Base-by-base conservation (phyloP, 352 stramenopile genomes). In the Phytophthora fragariae region DNA sequence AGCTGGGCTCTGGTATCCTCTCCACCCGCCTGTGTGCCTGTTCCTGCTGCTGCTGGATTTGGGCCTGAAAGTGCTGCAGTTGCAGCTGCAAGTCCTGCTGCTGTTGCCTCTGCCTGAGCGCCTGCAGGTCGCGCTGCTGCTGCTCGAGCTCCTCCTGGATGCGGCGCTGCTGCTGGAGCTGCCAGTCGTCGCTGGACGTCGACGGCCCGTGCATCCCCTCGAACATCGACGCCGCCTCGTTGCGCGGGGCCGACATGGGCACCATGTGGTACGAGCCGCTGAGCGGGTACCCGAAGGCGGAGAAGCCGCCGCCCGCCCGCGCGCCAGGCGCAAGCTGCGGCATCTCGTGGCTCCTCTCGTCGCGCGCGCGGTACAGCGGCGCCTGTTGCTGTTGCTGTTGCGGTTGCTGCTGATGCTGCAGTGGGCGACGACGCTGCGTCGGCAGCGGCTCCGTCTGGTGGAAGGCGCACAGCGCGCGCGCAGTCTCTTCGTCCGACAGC, bases 401-500 rank as follows among this genome's bases (percentile, higher is more conserved):
- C 59, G 59, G 63, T 3, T 67, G 53, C 2, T 68, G 31, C 12
- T 52, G 55, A 5, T 29, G 12, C 19, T n/a, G 46, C 14, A 71
- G 56, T 21, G 56, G 44, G 11, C 9, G 39, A 11, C 21, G 72
- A 14, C 53, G 59, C 44, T 71, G 61, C 0, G 19, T 65, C 29
- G 39, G 46, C 33, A 68, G 41, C 8, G 67, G 52, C 37, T 61
- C 39, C 41, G 15, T 71, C 15, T 68, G 41, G 17, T 72, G 70
- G 53, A 79, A 79, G 55, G 63, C 58, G 47, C 59, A 76, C 58
- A 83, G 46, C 37, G 70, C 55, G 19, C 54, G 72, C 24, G 71
- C 74, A n/a, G 53, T 77, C 47, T 79, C 66, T 53, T 79, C 75
- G 57, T 82, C 71, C 7, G 70, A 81, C 29, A 78, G 57, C 33